Base-by-base conservation (phyloP, 805 yeast species). In the Kodamaea kaohsiungensis region DNA sequence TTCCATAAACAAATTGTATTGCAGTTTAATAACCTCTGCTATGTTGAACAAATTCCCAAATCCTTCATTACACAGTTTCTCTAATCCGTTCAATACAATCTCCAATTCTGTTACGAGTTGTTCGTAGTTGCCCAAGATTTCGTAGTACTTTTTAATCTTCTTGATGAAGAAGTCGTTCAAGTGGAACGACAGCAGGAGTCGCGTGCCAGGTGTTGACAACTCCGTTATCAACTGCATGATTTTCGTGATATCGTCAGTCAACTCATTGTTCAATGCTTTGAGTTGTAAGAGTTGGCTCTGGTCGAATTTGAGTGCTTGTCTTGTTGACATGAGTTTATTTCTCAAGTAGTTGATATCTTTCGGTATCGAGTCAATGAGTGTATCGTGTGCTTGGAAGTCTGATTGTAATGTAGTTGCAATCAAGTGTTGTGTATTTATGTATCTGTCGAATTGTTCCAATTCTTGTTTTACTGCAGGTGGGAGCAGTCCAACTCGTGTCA, bases 401-500 rank as follows among this genome's bases (percentile, higher is more conserved):
- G 84, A 79, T 58, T 85, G 82, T 57, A 89, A 71, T 27, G 83
- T 84, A 50, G 87, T 88, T 1, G 91, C 86, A 51, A 87, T 85
- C 49, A 84, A 79, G 43, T 87, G 88, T 69, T 89, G 96, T 37
- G 82, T 81, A 63, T 86, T 88, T 48, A 89, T 86, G 64, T 86
- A 88, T 53, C 82, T 79, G 67, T 89, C 91, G 53, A 89, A 71
- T 58, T 85, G 84, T 66, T 86, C 88, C 38, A 89, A 72, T 64
- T 88, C 90, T 9, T 73, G 80, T 61, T 87, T 88, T 53, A 85
- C 70, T n/a, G 72, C 79, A n/a, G 82, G 86, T 1, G 95, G 92
- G 40, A 89, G 71, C 56, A 88, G 93, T 7, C 84, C 83, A 8
- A 89, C 88, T 49, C 88, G 79, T 0, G 93, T 86, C 85, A 89